Evolutionary conservation across 345 rosid species (phyloP).

Genomic region (Hibiscus trionum): DNA sequence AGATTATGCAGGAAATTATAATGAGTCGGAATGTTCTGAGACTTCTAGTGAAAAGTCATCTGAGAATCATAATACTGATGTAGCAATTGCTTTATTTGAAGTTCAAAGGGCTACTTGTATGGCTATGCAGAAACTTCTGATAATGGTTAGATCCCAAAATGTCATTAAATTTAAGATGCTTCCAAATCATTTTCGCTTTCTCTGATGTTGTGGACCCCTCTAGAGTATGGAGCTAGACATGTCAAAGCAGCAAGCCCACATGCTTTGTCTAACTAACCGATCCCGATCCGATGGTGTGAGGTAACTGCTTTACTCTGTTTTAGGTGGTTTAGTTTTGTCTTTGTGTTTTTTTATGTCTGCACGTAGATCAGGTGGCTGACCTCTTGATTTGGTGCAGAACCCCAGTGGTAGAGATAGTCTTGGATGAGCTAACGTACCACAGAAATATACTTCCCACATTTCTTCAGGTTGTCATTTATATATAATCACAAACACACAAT

Average conservation of each 20-base stretch:
- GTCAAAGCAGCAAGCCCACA: constrained; percentile 60
- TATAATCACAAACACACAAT: background rate
- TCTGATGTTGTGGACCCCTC: constrained; percentile 10
- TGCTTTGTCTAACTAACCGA: constrained; percentile 46
- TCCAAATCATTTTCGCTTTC: background rate
- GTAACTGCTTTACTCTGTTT: constrained; percentile 28
- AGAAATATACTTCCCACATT: constrained; percentile 41
- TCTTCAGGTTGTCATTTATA: constrained; percentile 44
- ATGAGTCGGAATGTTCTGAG: constrained; percentile 12
- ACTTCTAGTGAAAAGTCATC: constrained; percentile 20
- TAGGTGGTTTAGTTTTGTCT: background rate
- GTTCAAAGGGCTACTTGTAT: constrained; percentile 31
- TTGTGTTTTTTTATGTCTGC: constrained; percentile 5
- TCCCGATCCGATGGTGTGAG: constrained; percentile 78
- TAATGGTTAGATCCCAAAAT: constrained; percentile 30
- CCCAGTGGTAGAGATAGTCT: constrained; percentile 35
- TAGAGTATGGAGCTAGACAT: constrained; percentile 80
- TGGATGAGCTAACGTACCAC: constrained; percentile 67
- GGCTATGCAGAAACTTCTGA: constrained; percentile 58
- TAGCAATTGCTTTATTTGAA: constrained; percentile 42
- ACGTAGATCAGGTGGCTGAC: background rate
- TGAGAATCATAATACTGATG: constrained; percentile 19
- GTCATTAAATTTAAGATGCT: background rate
- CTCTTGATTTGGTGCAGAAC: constrained; percentile 4
- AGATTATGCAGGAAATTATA: constrained; percentile 14